Evolutionary conservation across 2,329 filamentous ascomycete species (phyloP), one percentile per base, ranked within the genome.

Genomic region (Fusarium nurragi): DNA sequence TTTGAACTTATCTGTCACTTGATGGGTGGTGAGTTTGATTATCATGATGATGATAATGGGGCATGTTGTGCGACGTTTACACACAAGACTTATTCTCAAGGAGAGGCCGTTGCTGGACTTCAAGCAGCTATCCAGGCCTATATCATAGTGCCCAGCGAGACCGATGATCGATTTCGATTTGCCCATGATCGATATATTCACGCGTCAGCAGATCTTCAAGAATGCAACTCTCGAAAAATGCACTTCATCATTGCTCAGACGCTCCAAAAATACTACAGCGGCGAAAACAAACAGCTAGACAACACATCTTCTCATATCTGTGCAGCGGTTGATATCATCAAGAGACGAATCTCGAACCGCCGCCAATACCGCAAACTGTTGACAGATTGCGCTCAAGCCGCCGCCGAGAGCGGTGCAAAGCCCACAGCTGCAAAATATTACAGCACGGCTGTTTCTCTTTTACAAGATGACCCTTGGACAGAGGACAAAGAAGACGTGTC

Each of bases 211-310:
- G 84, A 86, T 6, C 80, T 97, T 48, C 87, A 86, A 62, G 88
- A 94, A 73, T 88, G 86, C 71, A 88, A 90, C 53, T 80, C 85
- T 21, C 81, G 85, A 19, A 90, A 91, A 69, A 97, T 97, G 94
- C 93, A 97, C 76, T 97, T 94, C 70, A 88, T 93, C 41, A 92
- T 97, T 70, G 90, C 92, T 0, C 89, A 92, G 72, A 90, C 90
- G 0, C 86, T 97, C 66, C 86, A 94, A 75, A 90, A 91, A 68
- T 89, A 93, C 69, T 87, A 85, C 60, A 73, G 80, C 9, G 77
- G 84, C 22, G 88, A 93, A 59, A 81, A 86, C 2, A 83, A 83
- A 46, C 84, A 85, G 23, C 83, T 88, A 13, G 93, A 96, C 71
- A 89, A 86, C 58, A 89, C 90, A 59, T 92, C 93, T 21, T 86